Conservation (phyloP, 495 filamentous ascomycete species). For the Bacidia rubella region DNA sequence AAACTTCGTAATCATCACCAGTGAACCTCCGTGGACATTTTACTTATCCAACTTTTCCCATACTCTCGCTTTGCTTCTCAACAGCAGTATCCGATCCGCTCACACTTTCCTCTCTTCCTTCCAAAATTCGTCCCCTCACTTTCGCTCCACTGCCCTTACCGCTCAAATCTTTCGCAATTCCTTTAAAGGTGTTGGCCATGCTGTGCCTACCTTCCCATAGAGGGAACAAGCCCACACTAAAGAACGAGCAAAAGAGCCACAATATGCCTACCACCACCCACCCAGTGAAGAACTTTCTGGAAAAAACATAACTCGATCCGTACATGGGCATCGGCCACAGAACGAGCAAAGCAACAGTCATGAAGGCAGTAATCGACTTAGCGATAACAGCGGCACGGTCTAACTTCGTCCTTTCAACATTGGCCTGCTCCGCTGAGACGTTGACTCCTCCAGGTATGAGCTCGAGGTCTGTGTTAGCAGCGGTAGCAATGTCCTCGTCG, state of each 20-base stretch:
- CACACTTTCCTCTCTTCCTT: conserved; percentile 8
- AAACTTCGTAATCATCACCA: neutral
- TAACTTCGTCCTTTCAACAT: conserved; percentile 50
- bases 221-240: conserved; percentile 70
- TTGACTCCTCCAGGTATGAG: conserved; percentile 43
- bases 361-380: conserved; percentile 56
- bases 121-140: conserved; percentile 4
- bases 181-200: conserved; percentile 47
- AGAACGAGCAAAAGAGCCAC: conserved; percentile 68
- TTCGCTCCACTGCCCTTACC: conserved; percentile 31
- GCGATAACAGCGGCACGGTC: conserved; percentile 64
- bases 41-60: neutral
- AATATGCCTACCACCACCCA: conserved; percentile 79
- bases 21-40: neutral
- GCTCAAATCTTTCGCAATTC: conserved; percentile 54
- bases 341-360: conserved; percentile 66
- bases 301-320: conserved; percentile 74
- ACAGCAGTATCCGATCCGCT: conserved; percentile 2
- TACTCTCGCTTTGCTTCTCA: neutral
- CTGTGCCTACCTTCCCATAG: conserved; percentile 67
- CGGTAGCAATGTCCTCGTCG: conserved; percentile 60
- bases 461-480: conserved; percentile 59
- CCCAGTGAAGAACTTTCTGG: conserved; percentile 81
- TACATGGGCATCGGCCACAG: conserved; percentile 97
- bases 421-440: conserved; percentile 30